Evolutionary conservation across 768 basidiomycete species (phyloP), one percentile per base, ranked within the genome.

Genomic region (Pulveroboletus ravenelii): DNA sequence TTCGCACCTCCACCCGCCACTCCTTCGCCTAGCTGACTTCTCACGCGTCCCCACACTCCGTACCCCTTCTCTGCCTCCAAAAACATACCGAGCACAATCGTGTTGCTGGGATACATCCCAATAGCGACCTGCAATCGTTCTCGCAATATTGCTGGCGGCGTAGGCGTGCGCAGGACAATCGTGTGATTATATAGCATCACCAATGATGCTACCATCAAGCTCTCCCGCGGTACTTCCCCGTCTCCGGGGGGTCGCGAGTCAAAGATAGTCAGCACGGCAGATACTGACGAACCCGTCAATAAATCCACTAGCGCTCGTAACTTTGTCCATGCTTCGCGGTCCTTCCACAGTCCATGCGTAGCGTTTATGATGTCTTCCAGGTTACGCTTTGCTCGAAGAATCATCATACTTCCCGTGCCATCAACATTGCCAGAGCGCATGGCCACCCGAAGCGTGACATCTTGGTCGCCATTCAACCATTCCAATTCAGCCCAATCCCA

Each of bases 401-500:
- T 58, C 31, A 73, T 74, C 51, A 85, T 69, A 3, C 82, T 78
- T 12, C 74, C 74, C 1, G 72, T 62, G 12, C 79, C 79, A 45
- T 80, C 73, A 31, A 82, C 68, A 4, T 74, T 78, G 12, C 74
- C 78, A 10, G 83, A 76, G 18, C 73, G 76, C 40, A 84, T 63
- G 38, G 84, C 72, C 30, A 86, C 73, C 32, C 74, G 69, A 34
- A 81, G 62, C 13, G 84, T 76, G 31, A 75, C 72, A 30, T 79
- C 75, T 17, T 70, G 61, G 30, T 75, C 58, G 1, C 80, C 77
- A 13, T 71, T 64, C 10, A 89, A 63, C 89, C 89, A 93, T 65
- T 90, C 89, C 77, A 89, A 78, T 58, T 92, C 84, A 1, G 84
- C 85, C 87, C 88, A 92, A 57, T 84, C 80, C 82, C 83, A 89